Conservation (phyloP, 306 rosid species). For the Rosa chinensis region DNA sequence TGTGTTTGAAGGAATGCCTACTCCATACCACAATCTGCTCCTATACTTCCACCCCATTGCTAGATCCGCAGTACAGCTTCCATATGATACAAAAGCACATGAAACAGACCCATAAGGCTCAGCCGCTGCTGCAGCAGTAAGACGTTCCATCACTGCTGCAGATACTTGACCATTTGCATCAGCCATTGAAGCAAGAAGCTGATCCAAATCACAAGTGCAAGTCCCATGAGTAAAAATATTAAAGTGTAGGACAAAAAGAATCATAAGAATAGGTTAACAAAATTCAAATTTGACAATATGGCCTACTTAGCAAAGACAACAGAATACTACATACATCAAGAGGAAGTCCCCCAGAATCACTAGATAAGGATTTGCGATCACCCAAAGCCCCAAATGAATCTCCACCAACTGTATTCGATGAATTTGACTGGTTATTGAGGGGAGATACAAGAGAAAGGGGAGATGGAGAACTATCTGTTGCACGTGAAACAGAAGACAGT, state of each 20-base stretch:
- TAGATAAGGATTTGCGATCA: conserved; percentile 47
- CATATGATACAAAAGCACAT: conserved; percentile 93
- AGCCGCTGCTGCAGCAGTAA: conserved; percentile 97
- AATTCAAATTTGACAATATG: conserved; percentile 15
- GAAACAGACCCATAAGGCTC: conserved; percentile 89
- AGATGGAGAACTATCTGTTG: conserved; percentile 66
- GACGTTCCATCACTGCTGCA: conserved; percentile 71
- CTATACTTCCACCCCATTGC: conserved; percentile 94
- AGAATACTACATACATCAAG: conserved; percentile 56
- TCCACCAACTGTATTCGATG: conserved; percentile 33
- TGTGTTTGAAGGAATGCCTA: conserved; percentile 70
- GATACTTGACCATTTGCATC: conserved; percentile 88
- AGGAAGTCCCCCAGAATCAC: conserved; percentile 68
- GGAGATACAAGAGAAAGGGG: conserved; percentile 80
- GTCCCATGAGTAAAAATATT: conserved; percentile 20
- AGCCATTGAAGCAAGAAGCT: conserved; percentile 93
- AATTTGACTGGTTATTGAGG: conserved; percentile 39
- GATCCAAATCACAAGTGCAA: conserved; percentile 32
- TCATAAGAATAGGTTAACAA: conserved; percentile 12
- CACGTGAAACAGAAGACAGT: conserved; percentile 51
- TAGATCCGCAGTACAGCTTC: conserved; percentile 80
- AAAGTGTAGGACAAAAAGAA: conserved; percentile 14
- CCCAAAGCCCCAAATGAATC: conserved; percentile 47
- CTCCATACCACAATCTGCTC: conserved; percentile 96
- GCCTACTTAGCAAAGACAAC: conserved; percentile 9